Conservation (phyloP, 2,329 filamentous ascomycete species). For the Plectosphaerella cucumerina region DNA sequence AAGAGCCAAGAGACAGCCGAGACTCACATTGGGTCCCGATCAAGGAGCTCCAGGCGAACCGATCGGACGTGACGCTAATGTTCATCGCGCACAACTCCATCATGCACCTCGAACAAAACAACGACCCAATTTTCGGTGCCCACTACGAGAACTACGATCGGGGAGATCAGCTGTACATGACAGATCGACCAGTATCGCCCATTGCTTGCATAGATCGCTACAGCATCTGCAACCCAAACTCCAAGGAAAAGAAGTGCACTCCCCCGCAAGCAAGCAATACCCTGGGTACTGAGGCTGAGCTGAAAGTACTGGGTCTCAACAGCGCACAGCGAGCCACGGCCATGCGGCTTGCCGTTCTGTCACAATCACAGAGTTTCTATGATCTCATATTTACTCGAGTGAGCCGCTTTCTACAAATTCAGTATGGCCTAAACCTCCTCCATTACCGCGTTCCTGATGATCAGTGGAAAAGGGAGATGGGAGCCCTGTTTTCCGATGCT, state of each 20-base stretch:
- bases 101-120: conserved; percentile 1
- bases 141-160: neutral
- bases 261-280: neutral
- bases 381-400: conserved; percentile 3
- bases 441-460: conserved; percentile 1
- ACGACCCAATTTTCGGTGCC: conserved; percentile 5
- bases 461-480: conserved; percentile 7
- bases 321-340: neutral
- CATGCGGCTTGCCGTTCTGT: neutral
- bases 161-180: neutral
- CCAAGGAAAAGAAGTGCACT: conserved; percentile 3
- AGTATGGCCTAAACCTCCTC: conserved; percentile 2
- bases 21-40: neutral
- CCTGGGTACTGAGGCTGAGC: neutral
- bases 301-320: neutral
- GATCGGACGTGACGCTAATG: conserved; percentile 2
- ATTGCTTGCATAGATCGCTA: conserved; percentile 4
- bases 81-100: conserved; percentile 6
- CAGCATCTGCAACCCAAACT: conserved; percentile 3
- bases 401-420: neutral
- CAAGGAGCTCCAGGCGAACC: neutral
- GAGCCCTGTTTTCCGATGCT: neutral
- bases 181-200: conserved; percentile 1
- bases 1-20: no score
- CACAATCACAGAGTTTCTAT: neutral